phyloP scores from a whole-genome alignment of 768 basidiomycete species.

The Leucocoprinus leucothites region DNA sequence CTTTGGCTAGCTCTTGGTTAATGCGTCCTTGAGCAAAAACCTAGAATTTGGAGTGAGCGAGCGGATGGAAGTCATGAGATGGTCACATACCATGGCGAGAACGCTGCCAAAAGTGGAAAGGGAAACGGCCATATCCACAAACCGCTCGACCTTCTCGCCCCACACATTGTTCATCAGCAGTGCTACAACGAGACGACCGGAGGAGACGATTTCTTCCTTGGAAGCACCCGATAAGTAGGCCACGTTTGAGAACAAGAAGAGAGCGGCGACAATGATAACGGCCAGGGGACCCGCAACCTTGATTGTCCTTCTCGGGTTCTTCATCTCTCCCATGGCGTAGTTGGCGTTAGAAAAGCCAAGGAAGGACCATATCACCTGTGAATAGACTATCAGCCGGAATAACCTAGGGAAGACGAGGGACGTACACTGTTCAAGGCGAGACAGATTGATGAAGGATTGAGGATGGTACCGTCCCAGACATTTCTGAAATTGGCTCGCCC shows the following conservation, averaged over 20 bases:
- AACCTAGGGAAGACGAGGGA: neutral
- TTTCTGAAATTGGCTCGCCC: slow-evolving; percentile 30
- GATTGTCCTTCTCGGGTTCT: slow-evolving; percentile 59
- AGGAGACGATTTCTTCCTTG: slow-evolving; percentile 56
- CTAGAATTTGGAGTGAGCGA: slow-evolving; percentile 8
- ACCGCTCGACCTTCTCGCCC: slow-evolving; percentile 49
- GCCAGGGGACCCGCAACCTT: slow-evolving; percentile 64
- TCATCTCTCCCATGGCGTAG: slow-evolving; percentile 63
- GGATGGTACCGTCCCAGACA: slow-evolving; percentile 41
- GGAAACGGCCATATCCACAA: slow-evolving; percentile 36
- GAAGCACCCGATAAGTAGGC: slow-evolving; percentile 70
- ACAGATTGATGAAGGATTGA: slow-evolving; percentile 50
- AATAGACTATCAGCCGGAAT: neutral
- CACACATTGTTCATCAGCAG: slow-evolving; percentile 67
- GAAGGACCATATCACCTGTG: slow-evolving; percentile 47
- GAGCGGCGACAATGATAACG: slow-evolving; percentile 45
- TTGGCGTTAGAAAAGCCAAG: slow-evolving; percentile 67
- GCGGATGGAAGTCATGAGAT: slow-evolving; percentile 14
- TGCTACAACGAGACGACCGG: slow-evolving; percentile 61
- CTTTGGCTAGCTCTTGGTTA: slow-evolving; percentile 55
- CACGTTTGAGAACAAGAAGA: slow-evolving; percentile 61
- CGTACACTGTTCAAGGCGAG: slow-evolving; percentile 48
- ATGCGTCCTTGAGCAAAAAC: slow-evolving; percentile 31
- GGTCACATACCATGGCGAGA: slow-evolving; percentile 37
- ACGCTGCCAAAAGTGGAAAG: slow-evolving; percentile 61